phyloP scores from a whole-genome alignment of 2,329 filamentous ascomycete species.

The Aspergillus sp. region DNA sequence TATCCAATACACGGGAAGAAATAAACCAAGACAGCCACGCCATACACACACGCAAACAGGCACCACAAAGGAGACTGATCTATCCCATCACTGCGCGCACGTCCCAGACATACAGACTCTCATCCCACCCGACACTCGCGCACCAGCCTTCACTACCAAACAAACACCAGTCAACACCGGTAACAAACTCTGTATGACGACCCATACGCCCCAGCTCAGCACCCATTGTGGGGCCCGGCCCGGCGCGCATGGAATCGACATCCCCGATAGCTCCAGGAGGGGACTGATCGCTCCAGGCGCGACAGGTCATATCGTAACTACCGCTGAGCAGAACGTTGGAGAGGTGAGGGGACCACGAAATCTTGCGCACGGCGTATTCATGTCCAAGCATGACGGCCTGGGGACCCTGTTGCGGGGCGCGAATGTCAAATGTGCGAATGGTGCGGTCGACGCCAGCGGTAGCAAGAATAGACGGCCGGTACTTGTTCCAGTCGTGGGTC shows the following conservation, averaged over 20 bases:
- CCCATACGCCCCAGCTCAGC: constrained; percentile 84
- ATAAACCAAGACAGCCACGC: constrained; percentile 5
- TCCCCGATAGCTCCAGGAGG: constrained; percentile 32
- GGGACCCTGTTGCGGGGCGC: constrained; percentile 70
- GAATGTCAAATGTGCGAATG: constrained; percentile 86
- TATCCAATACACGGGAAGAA: constrained; percentile 19
- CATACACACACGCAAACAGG: not conserved
- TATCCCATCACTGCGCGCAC: constrained; percentile 62
- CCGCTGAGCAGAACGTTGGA: constrained; percentile 81
- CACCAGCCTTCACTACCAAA: constrained; percentile 96
- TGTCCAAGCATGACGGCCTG: constrained; percentile 75
- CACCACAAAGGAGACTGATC: constrained; percentile 2
- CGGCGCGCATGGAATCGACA: constrained; percentile 37
- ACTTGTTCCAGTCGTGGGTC: constrained; percentile 99
- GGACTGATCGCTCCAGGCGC: constrained; percentile 85
- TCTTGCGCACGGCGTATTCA: constrained; percentile 80
- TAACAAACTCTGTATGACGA: constrained; percentile 90
- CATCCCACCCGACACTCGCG: constrained; percentile 92
- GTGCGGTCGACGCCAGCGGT: constrained; percentile 84
- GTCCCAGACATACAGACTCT: constrained; percentile 89
- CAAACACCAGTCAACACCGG: constrained; percentile 95
- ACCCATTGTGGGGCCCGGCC: constrained; percentile 50
- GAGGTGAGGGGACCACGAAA: constrained; percentile 94
- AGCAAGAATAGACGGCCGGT: constrained; percentile 78
- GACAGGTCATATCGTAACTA: constrained; percentile 97